phyloP scores from a whole-genome alignment of 176 grass and related monocot species.

The Oryza punctata region DNA sequence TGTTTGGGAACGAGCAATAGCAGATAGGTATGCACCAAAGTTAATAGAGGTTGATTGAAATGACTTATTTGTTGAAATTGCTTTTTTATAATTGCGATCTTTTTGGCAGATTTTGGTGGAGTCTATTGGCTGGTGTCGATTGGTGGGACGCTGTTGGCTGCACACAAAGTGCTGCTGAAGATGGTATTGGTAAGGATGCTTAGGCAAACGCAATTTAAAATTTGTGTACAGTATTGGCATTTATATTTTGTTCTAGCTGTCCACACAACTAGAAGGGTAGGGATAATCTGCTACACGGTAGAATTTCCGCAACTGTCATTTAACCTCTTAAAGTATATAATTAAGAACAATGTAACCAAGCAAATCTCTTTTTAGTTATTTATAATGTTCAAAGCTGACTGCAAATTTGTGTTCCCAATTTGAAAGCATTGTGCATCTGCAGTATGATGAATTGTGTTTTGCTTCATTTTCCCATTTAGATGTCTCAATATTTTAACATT shows the following conservation, averaged over 20 bases:
- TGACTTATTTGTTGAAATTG: not conserved
- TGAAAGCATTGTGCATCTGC: conserved; percentile 16
- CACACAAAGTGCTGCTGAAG: conserved; percentile 98
- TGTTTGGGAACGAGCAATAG: conserved; percentile 89
- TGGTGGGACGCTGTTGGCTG: conserved; percentile 99
- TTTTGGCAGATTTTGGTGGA: conserved; percentile 94
- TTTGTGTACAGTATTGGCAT: conserved; percentile 17
- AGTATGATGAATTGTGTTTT: conserved; percentile 21
- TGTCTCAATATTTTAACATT: conserved; percentile 11
- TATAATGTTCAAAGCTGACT: not conserved
- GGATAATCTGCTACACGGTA: not conserved
- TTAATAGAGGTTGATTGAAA: conserved; percentile 36
- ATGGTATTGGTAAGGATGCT: conserved; percentile 82
- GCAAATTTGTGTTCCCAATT: conserved; percentile 1
- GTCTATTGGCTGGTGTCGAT: conserved; percentile 89
- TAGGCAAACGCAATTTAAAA: not conserved
- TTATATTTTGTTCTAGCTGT: conserved; percentile 10
- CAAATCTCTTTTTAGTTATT: not conserved
- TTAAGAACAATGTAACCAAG: not conserved
- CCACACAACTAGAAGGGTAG: conserved; percentile 12
- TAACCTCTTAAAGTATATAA: not conserved
- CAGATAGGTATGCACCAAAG: conserved; percentile 72
- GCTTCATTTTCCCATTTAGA: not conserved
- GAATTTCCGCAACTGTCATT: not conserved
- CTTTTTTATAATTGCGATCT: not conserved